These are phyloP conservation scores for Cordyceps tenuipes DNA, from an alignment of 2,329 filamentous ascomycete species.

Conservation along the genomic window DNA sequence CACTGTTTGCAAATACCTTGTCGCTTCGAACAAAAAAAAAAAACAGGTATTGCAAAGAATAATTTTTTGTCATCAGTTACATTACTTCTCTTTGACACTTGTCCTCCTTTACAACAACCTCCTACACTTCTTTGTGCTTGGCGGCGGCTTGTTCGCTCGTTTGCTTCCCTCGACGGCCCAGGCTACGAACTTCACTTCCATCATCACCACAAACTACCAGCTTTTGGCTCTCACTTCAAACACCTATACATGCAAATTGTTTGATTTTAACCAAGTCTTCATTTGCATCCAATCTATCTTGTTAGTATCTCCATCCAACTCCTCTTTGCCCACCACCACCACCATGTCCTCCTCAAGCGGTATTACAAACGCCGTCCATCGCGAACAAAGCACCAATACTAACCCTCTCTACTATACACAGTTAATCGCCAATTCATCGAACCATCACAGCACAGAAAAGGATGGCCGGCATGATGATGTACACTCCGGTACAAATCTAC, in stretches of 20 bases:
- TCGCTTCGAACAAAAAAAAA: neutral
- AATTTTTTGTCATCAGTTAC: neutral
- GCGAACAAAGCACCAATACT: neutral
- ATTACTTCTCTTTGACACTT: neutral
- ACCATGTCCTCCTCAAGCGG: neutral
- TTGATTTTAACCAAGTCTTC: neutral
- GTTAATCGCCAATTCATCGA: neutral
- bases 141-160: no score
- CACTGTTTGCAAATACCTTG: neutral
- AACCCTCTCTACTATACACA: neutral
- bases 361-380: neutral
- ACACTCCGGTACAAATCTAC: conserved; percentile 26
- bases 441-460: neutral
- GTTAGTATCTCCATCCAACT: neutral
- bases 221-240: neutral
- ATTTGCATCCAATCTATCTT: no score
- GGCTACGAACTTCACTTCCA: neutral
- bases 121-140: neutral
- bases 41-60: neutral
- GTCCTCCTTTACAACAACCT: no score
- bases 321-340: neutral
- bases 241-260: neutral
- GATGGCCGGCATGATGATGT: conserved; percentile 29
- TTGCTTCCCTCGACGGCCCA: neutral
- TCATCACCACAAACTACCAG: neutral